These are phyloP conservation scores for Crithidia brevicula DNA, from an alignment of 208 protist genomes.

Conservation along the genomic window DNA sequence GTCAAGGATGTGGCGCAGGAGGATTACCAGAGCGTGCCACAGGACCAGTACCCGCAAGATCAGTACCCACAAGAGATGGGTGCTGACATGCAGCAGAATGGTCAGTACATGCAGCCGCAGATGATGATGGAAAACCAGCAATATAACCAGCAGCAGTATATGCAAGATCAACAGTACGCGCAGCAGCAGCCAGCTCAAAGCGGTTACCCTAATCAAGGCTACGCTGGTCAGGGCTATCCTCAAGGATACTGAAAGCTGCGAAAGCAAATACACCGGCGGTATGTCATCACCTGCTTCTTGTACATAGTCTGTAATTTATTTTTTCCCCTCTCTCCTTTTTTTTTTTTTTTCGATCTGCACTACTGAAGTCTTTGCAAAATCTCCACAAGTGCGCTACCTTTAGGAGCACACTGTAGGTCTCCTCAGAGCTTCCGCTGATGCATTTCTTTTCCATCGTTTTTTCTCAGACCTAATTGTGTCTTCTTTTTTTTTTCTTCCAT, in stretches of 20 bases:
- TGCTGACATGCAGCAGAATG: not conserved
- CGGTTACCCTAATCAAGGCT: constrained; percentile 20
- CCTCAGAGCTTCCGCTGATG: not conserved
- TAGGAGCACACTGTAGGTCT: not conserved
- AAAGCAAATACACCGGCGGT: not conserved
- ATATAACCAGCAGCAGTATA: constrained; percentile 6
- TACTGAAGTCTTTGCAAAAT: not conserved
- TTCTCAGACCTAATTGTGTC: constrained; percentile 6
- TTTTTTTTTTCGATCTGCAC: not conserved
- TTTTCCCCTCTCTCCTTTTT: constrained; percentile 12
- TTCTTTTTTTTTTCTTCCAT: constrained; percentile 21
- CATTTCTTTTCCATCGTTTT: constrained; percentile 19
- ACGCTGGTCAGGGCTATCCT: constrained; percentile 11
- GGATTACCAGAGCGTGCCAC: constrained; percentile 5
- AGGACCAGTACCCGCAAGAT: constrained; percentile 10
- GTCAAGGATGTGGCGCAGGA: constrained; percentile 1
- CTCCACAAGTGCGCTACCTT: not conserved
- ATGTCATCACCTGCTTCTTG: not conserved
- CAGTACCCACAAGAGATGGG: constrained; percentile 11
- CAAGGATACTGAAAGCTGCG: constrained; percentile 6
- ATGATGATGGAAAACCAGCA: constrained; percentile 19
- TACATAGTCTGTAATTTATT: constrained; percentile 14
- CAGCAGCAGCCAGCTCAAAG: constrained; percentile 19
- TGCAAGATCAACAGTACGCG: constrained; percentile 6
- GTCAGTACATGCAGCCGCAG: constrained; percentile 13